A percentile compares a stretch with the other conserved stretches of the same genome.
These are phyloP conservation scores for Colletotrichum horii DNA, from an alignment of 2,329 filamentous ascomycete genomes.

Conservation along the genomic window DNA sequence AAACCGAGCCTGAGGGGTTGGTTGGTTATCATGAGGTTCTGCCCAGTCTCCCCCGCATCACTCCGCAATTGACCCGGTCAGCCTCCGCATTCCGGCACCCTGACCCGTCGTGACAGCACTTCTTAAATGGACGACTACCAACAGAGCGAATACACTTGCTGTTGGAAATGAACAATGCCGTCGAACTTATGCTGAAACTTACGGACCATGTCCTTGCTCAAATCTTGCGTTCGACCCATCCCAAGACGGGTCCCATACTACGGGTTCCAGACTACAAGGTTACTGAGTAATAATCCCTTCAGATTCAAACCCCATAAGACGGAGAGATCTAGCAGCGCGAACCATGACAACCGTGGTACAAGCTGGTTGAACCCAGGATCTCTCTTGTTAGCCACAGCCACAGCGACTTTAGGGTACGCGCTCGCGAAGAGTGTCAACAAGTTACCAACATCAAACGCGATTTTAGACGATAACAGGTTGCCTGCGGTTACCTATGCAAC, in stretches of 20 bases:
- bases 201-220: neutral
- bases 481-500: neutral
- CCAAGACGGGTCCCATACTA: neutral
- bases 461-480: neutral
- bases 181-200: neutral
- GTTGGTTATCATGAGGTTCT: neutral
- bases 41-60: neutral
- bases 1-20: neutral
- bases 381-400: neutral
- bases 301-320: too few species aligned
- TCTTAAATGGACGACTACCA: neutral
- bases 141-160: neutral
- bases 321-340: neutral
- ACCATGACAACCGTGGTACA: neutral
- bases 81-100: neutral
- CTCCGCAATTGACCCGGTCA: neutral
- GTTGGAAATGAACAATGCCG: rapidly evolving
- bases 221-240: neutral
- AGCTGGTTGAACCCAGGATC: neutral
- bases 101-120: neutral
- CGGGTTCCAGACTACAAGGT: neutral
- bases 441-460: neutral
- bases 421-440: neutral
- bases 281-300: neutral
- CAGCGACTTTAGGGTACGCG: neutral